Conservation (phyloP, 192 early-diverging fungal genomes). For the Diversispora eburnea region DNA sequence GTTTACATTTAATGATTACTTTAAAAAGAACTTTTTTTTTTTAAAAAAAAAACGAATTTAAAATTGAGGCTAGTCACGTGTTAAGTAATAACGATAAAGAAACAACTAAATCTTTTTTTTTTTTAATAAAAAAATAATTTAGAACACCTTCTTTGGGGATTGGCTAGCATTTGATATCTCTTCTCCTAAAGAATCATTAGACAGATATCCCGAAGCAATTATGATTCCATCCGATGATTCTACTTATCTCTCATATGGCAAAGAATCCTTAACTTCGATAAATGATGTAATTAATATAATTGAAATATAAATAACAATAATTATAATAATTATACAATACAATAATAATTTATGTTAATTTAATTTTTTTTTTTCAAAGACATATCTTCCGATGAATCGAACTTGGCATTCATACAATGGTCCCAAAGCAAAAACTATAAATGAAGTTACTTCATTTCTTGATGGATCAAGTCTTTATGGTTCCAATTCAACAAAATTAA, state of each 20-base stretch:
- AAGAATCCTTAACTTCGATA: not conserved
- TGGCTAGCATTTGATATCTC: too few relatives aligned
- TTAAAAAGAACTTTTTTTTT: too few relatives aligned
- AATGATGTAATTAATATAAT: not conserved
- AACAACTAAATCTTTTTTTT: too few relatives aligned
- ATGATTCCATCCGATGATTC: not conserved
- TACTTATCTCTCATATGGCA: not conserved
- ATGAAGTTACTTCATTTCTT: conserved; percentile 8
- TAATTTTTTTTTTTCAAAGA: too few relatives aligned
- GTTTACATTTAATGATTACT: too few relatives aligned
- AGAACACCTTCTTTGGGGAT: too few relatives aligned
- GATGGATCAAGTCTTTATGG: conserved; percentile 5
- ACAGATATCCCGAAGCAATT: not conserved
- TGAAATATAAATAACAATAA: not conserved
- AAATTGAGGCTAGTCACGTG: too few relatives aligned
- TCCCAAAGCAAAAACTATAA: not conserved
- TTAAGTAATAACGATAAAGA: too few relatives aligned
- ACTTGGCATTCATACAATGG: not conserved
- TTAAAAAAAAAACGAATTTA: too few relatives aligned
- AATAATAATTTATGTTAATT: too few relatives aligned
- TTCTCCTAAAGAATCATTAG: too few relatives aligned
- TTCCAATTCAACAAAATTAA: not conserved
- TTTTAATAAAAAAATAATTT: too few relatives aligned
- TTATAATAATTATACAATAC: not conserved
- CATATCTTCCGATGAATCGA: not conserved